phyloP scores from a whole-genome alignment of 192 early-diverging fungal species.

The Podila verticillata region DNA sequence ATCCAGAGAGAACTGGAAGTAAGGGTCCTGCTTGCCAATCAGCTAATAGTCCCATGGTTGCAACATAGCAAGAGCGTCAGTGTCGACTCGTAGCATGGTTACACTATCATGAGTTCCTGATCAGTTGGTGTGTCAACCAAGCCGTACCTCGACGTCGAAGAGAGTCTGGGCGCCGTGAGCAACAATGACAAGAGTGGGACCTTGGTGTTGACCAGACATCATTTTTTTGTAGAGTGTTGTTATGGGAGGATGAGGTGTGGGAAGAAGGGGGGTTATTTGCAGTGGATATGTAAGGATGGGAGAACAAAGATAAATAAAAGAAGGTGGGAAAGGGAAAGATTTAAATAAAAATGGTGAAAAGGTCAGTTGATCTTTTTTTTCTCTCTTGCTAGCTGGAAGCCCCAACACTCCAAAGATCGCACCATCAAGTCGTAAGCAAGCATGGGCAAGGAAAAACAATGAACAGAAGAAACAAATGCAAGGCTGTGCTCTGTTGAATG shows the following conservation, averaged over 20 bases:
- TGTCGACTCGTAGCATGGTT: too few species aligned
- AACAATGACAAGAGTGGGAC: constrained; percentile 43
- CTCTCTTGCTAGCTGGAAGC: too few species aligned
- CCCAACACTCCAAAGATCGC: too few species aligned
- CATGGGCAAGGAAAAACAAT: neutral
- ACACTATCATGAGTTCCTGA: too few species aligned
- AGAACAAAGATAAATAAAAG: neutral
- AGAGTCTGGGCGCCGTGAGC: constrained; percentile 53
- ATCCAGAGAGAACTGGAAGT: constrained; percentile 56
- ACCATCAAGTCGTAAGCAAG: neutral
- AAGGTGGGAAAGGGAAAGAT: neutral
- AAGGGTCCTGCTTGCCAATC: constrained; percentile 64
- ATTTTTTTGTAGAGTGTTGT: neutral
- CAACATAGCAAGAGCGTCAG: constrained; percentile 3
- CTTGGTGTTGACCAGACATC: constrained; percentile 8
- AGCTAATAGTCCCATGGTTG: constrained; percentile 16
- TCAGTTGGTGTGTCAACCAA: constrained; percentile 12
- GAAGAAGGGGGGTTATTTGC: neutral
- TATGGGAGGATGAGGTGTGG: too few species aligned
- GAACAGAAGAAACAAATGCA: neutral
- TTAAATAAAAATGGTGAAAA: too few species aligned
- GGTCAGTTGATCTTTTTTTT: too few species aligned
- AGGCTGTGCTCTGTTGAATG: neutral
- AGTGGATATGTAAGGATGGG: neutral
- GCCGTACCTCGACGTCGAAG: constrained; percentile 45